Conservation (phyloP, 2,329 filamentous ascomycete genomes). For the Beauveria asiatica region DNA sequence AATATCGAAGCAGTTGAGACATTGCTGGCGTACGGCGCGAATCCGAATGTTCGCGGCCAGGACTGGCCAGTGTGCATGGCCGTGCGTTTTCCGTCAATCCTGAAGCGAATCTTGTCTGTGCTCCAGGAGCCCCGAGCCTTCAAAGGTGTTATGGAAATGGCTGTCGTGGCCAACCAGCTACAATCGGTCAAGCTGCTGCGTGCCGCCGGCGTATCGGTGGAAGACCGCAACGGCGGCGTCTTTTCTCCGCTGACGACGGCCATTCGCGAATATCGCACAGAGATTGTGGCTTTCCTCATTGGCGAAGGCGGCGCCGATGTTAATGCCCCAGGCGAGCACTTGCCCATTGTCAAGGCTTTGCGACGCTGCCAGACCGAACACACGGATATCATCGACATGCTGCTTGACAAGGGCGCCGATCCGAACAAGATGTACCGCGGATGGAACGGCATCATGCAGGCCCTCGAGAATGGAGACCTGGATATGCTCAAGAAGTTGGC, state of each 20-base stretch:
- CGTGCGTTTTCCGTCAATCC: conserved; percentile 50
- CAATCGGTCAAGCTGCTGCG: conserved; percentile 59
- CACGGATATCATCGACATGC: conserved; percentile 51
- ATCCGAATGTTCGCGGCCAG: conserved; percentile 54
- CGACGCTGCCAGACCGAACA: conserved; percentile 48
- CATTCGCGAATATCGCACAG: conserved; percentile 52
- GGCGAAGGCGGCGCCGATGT: conserved; percentile 54
- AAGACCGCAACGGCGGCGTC: conserved; percentile 64
- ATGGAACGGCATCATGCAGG: conserved; percentile 58
- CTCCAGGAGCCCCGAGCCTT: conserved; percentile 52
- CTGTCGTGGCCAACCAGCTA: conserved; percentile 57
- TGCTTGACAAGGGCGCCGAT: conserved; percentile 56
- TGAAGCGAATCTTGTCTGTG: conserved; percentile 48
- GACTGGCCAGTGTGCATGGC: conserved; percentile 67
- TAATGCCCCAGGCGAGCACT: conserved; percentile 60
- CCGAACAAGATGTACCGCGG: conserved; percentile 60
- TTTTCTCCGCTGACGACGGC: conserved; percentile 62
- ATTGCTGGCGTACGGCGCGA: conserved; percentile 49
- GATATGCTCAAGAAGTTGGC: conserved; percentile 44
- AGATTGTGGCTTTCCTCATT: conserved; percentile 54
- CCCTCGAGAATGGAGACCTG: conserved; percentile 54
- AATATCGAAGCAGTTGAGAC: conserved; percentile 50
- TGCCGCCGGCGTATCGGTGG: conserved; percentile 55
- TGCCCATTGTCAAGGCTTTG: conserved; percentile 62
- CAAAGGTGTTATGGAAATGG: conserved; percentile 60